A percentile compares a stretch with the other conserved stretches of the same genome.
These are phyloP conservation scores for Candida silvicultrix DNA, from an alignment of 805 yeast genomes.

Conservation along the genomic window DNA sequence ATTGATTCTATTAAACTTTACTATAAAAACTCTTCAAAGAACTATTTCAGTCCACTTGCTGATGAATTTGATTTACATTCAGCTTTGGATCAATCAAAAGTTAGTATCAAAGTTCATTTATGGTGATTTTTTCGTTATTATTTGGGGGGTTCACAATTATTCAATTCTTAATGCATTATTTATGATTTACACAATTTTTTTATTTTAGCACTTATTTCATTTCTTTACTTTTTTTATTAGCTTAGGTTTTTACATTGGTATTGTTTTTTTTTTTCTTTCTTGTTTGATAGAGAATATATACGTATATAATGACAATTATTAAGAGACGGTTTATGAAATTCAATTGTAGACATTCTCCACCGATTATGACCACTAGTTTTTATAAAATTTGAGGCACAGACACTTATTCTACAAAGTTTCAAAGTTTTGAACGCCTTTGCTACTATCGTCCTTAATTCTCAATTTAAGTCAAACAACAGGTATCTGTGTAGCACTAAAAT, in stretches of 20 bases:
- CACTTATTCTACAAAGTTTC: too few species aligned
- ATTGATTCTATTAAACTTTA: conserved; percentile 9
- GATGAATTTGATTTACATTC: conserved; percentile 13
- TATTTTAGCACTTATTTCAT: too few species aligned
- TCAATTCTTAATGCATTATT: not conserved
- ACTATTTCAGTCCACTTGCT: conserved; percentile 13
- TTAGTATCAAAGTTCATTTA: conserved; percentile 9
- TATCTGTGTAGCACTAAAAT: too few species aligned
- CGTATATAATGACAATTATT: not conserved
- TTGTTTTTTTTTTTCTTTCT: not conserved
- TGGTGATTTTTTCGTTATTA: too few species aligned
- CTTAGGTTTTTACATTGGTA: not conserved
- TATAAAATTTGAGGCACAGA: too few species aligned
- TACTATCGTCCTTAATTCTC: too few species aligned
- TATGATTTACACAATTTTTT: not conserved
- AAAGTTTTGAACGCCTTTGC: too few species aligned
- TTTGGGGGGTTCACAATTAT: too few species aligned
- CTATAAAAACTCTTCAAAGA: conserved; percentile 11
- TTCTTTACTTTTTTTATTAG: too few species aligned
- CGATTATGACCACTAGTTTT: too few species aligned
- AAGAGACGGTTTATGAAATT: not conserved
- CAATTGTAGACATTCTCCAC: too few species aligned
- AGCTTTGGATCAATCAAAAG: conserved; percentile 11
- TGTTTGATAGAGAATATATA: not conserved
- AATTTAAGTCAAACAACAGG: too few species aligned